Evolutionary conservation across 805 yeast genomes (phyloP).

Genomic region (Candida ascalaphidarum): DNA sequence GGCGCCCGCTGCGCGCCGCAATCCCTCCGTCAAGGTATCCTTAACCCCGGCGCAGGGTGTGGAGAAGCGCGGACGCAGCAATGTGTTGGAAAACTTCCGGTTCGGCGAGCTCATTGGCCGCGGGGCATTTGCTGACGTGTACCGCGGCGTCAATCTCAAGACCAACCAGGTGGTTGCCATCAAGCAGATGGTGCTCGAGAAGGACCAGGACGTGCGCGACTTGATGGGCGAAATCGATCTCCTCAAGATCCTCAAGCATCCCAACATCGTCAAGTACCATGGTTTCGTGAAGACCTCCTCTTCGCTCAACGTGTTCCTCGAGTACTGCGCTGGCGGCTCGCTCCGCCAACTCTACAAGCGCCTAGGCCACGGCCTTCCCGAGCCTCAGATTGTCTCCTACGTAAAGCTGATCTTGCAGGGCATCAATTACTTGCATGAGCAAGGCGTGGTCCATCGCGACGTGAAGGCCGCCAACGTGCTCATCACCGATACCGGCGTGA

Average conservation of each 20-base stretch:
- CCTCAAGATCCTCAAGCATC: slow-evolving; percentile 55
- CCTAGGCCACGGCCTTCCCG: slow-evolving; percentile 46
- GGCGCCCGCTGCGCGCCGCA: too few relatives aligned
- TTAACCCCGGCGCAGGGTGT: slow-evolving; percentile 45
- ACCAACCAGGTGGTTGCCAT: slow-evolving; percentile 71
- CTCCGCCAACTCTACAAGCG: slow-evolving; percentile 43
- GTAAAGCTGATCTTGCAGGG: slow-evolving; percentile 52
- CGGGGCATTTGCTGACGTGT: slow-evolving; percentile 90
- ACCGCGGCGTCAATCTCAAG: slow-evolving; percentile 56
- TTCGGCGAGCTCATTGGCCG: slow-evolving; percentile 65
- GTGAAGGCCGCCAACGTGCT: slow-evolving; percentile 41
- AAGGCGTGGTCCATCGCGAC: slow-evolving; percentile 77
- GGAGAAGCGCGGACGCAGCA: slow-evolving; percentile 33
- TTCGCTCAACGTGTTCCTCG: slow-evolving; percentile 52
- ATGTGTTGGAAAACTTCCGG: slow-evolving; percentile 40
- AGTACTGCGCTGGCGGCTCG: slow-evolving; percentile 58
- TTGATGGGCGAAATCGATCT: slow-evolving; percentile 64
- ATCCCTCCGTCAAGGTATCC: slow-evolving; percentile 29
- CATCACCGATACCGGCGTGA: slow-evolving; percentile 8
- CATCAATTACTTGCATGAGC: slow-evolving; percentile 55
- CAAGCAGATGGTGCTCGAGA: slow-evolving; percentile 62
- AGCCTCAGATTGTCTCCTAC: slow-evolving; percentile 39
- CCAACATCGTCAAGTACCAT: slow-evolving; percentile 59
- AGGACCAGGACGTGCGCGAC: slow-evolving; percentile 32
- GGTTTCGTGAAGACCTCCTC: slow-evolving; percentile 52